Evolutionary conservation across 2,329 filamentous ascomycete species (phyloP), one percentile per base, ranked within the genome.

Genomic region (Chaetomiaceae sp.): DNA sequence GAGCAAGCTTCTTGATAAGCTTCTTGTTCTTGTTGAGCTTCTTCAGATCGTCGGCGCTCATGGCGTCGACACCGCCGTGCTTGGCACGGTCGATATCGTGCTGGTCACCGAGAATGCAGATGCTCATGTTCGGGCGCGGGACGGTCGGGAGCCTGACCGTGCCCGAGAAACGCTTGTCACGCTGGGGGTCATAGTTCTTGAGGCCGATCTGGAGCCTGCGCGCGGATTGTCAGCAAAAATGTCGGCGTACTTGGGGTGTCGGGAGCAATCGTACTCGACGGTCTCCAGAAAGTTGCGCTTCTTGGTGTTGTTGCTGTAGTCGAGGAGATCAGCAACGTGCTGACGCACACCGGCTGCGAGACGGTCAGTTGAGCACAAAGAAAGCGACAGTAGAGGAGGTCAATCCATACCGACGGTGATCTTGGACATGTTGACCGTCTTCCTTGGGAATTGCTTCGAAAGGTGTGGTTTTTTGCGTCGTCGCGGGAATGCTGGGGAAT

Each of bases 1-100:
- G 89, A 58, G 93, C 93, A 61, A 98, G 87, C 86, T 98, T 98
- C 89, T 98, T 98, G 85, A 98, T 96, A 68, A 97, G 85, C 86
- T 98, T 98, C 88, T 98, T 97, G 88, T 98, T 98, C 88, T 98
- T 98, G 86, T 98, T 98, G 63, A 98, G 88, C 86, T 98, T 98
- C 88, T 98, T 98, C 77, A 98, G 78, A 75, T 98, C 93, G 67
- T 98, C 93, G 60, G 88, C 75, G 67, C 88, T 95, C 93, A 97
- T 97, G 77, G 91, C 89, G 70, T 98, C 93, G 63, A 97, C 83
- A 72, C 89, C 91, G 68, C 89, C 87, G 81, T 98, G 93, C 85
- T 98, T 98, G 69, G 93, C 91, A 82, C 93, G 90, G 73, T 98
- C 93, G 69, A 98, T 94, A 82, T 98, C 93, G 81, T 97, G 91